phyloP scores from a whole-genome alignment of 2,329 filamentous ascomycete genomes.

The Fusarium sp. region DNA sequence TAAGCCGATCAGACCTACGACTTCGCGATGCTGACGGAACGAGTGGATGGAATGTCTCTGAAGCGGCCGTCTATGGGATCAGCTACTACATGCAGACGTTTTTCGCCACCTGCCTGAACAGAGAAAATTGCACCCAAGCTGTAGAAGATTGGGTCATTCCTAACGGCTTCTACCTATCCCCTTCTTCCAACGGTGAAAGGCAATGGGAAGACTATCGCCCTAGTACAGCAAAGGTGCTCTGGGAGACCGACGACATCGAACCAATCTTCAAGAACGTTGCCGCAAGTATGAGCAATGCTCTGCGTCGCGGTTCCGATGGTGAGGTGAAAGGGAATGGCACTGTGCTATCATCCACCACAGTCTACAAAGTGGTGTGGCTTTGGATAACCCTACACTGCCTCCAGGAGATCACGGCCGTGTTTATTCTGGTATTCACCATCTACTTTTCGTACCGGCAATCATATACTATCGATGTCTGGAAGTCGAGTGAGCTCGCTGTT shows the following conservation, averaged over 20 bases:
- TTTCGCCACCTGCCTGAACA: constrained; percentile 15
- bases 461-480: constrained; percentile 11
- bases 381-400: constrained; percentile 22
- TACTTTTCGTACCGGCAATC: background rate
- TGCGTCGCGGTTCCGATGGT: constrained; percentile 7
- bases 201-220: constrained; percentile 8
- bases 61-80: constrained; percentile 17
- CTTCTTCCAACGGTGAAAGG: background rate
- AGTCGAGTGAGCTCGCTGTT: constrained; percentile 24
- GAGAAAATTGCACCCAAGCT: constrained; percentile 10
- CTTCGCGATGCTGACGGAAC: background rate
- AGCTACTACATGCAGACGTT: constrained; percentile 24
- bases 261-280: constrained; percentile 18
- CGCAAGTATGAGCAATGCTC: constrained; percentile 25
- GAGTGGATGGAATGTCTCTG: constrained; percentile 13
- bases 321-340: background rate
- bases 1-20: background rate
- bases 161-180: constrained; percentile 19
- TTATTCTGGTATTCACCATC: constrained; percentile 8
- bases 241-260: constrained; percentile 1
- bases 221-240: constrained; percentile 9
- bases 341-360: constrained; percentile 1
- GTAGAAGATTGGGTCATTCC: constrained; percentile 14
- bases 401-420: constrained; percentile 3
- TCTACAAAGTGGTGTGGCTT: constrained; percentile 19